Conservation (phyloP, 306 rosid genomes). For the Medicago ruthenica region DNA sequence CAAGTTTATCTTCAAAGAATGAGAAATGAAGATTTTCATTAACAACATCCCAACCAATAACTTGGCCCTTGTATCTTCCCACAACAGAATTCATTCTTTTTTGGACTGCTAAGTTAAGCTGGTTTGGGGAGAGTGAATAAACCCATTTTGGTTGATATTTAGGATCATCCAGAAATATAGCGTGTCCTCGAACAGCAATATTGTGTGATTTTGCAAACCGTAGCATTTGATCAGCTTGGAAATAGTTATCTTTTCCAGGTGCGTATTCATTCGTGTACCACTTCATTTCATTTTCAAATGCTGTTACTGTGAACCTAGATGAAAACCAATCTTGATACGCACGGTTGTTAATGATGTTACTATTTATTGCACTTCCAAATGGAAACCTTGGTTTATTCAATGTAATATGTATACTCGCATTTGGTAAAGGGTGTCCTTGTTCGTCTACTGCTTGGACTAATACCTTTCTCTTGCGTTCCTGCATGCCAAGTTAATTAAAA, state of each 20-base stretch:
- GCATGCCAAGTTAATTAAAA: conserved; percentile 42
- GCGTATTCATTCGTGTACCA: conserved; percentile 62
- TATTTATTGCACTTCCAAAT: conserved; percentile 62
- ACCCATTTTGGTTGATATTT: conserved; percentile 59
- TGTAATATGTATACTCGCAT: conserved; percentile 49
- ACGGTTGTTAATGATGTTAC: conserved; percentile 55
- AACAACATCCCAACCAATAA: conserved; percentile 81
- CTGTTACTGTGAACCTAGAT: conserved; percentile 60
- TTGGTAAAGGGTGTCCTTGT: conserved; percentile 57
- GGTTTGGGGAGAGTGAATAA: conserved; percentile 43
- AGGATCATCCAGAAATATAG: conserved; percentile 73
- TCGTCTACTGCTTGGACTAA: conserved; percentile 48
- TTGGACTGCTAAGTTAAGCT: conserved; percentile 46
- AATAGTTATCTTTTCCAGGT: conserved; percentile 57
- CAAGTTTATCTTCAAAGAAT: conserved; percentile 62
- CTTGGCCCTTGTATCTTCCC: conserved; percentile 59
- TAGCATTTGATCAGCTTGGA: conserved; percentile 63
- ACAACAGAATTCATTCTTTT: conserved; percentile 57
- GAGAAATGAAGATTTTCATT: conserved; percentile 73
- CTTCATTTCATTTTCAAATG: conserved; percentile 76
- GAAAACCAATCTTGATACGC: conserved; percentile 69
- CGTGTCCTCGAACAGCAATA: conserved; percentile 74
- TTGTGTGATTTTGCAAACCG: conserved; percentile 49
- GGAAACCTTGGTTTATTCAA: conserved; percentile 51
- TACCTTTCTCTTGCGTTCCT: conserved; percentile 66